Conservation (phyloP, 2,329 filamentous ascomycete genomes). For the Verticillium isaacii region DNA sequence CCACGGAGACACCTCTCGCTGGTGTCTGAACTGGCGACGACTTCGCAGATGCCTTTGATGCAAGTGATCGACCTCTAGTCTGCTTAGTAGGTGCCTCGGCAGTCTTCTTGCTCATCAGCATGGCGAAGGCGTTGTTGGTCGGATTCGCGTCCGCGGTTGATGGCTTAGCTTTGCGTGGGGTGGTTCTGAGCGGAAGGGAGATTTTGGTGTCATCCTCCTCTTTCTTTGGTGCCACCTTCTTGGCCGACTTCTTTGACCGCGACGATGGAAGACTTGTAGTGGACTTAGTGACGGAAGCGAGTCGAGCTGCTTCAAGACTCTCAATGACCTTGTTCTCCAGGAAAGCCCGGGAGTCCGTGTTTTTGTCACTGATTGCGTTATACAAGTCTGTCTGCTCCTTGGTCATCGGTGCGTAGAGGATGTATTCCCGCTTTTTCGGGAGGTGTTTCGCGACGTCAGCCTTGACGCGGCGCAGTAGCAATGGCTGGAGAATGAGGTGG, state of each 20-base stretch:
- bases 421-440: conserved; percentile 96
- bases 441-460: conserved; percentile 86
- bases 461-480: conserved; percentile 84
- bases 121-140: conserved; percentile 41
- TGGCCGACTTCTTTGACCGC: not conserved
- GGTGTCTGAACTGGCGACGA: conserved; percentile 6
- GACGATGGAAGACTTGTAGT: not conserved
- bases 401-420: conserved; percentile 89
- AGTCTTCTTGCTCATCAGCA: conserved; percentile 46
- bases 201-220: conserved; percentile 10
- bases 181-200: conserved; percentile 29
- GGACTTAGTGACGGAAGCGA: not conserved
- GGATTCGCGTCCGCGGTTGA: conserved; percentile 6
- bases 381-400: conserved; percentile 89
- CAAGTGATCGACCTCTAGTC: conserved; percentile 13
- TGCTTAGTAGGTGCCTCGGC: conserved; percentile 13
- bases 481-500: conserved; percentile 87
- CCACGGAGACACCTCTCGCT: conserved; percentile 8
- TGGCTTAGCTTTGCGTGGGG: conserved; percentile 22
- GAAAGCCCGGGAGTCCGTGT: conserved; percentile 63
- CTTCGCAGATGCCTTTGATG: conserved; percentile 9
- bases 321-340: conserved; percentile 76
- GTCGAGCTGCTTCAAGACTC: conserved; percentile 37
- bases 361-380: conserved; percentile 55
- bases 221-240: not conserved